These are phyloP conservation scores for Larix kaempferi DNA, from an alignment of 75 land plant species.

Conservation along the genomic window DNA sequence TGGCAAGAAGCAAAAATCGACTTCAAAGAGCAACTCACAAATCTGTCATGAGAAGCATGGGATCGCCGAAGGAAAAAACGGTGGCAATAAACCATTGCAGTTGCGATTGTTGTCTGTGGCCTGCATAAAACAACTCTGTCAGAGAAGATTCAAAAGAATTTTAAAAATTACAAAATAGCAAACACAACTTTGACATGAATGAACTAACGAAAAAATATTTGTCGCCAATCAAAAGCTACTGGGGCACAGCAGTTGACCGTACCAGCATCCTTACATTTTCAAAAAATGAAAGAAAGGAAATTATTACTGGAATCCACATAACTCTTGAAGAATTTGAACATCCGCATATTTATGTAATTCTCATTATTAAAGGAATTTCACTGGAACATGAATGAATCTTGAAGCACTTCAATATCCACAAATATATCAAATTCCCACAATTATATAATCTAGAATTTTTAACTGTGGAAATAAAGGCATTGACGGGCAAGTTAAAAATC, in stretches of 20 bases:
- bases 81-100: constrained; percentile 80
- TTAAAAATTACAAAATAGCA: neutral
- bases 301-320: neutral
- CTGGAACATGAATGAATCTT: neutral
- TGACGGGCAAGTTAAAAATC: too few relatives aligned
- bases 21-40: constrained; percentile 38
- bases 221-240: neutral
- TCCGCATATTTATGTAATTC: neutral
- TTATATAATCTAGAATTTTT: too few relatives aligned
- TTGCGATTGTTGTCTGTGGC: constrained; percentile 77
- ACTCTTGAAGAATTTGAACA: neutral
- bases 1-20: neutral
- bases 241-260: neutral
- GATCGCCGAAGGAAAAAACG: constrained; percentile 71
- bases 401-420: neutral
- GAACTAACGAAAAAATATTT: neutral
- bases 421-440: neutral
- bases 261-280: neutral
- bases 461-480: neutral
- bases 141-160: neutral
- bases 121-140: constrained; percentile 29
- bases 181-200: neutral
- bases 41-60: constrained; percentile 76
- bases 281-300: neutral
- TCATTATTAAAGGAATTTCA: too few relatives aligned